Evolutionary conservation across 2,329 filamentous ascomycete genomes (phyloP), one percentile per base, ranked within the genome.

Genomic region (Cytospora paraplurivora): DNA sequence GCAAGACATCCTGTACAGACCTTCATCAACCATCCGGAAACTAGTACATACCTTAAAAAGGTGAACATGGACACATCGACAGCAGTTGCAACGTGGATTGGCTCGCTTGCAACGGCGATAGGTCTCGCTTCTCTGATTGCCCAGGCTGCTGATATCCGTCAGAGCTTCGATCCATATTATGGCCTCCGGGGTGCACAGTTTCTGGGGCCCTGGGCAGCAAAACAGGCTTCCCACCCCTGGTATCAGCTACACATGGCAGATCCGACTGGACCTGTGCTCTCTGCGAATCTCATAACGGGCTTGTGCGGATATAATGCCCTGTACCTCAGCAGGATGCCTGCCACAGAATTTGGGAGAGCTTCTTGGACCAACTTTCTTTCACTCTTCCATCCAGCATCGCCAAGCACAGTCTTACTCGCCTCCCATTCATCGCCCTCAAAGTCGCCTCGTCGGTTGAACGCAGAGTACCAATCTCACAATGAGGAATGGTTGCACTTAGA

Each of bases 121-220:
- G 52, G 52, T n/a, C 52, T 55, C 19, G 52, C 21, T 5, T 27
- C 21, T 10, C 34, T 55, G 5, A 35, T 55, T 10, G 6, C 52
- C 17, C 52, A 55, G 52, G 52, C 52, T 8, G n/a, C 21, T 17
- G 52, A 27, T 5, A 55, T 55, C n/a, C 27, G 27, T 35, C 5
- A 55, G 5, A 55, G 34, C 21, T 35, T 55, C 12, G 52, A 55
- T 27, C 52, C 69, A 19, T 71, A 68, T 65, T 69, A 70, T 66
- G 67, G 68, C 8, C 68, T 54, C 21, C 70, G 70, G 59, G 69
- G 67, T 6, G 66, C 56, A 17, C 69, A 71, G 62, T 70, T 70
- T 64, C 67, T 72, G 35, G 71, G 71, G 13, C 59, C 68, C 12
- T 72, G 71, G 71, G 66, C 71, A 57, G 67, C 68, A 53, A 67